phyloP scores from a whole-genome alignment of 1,284 basidiomycete genomes.

The Laetiporus sulphureus region DNA sequence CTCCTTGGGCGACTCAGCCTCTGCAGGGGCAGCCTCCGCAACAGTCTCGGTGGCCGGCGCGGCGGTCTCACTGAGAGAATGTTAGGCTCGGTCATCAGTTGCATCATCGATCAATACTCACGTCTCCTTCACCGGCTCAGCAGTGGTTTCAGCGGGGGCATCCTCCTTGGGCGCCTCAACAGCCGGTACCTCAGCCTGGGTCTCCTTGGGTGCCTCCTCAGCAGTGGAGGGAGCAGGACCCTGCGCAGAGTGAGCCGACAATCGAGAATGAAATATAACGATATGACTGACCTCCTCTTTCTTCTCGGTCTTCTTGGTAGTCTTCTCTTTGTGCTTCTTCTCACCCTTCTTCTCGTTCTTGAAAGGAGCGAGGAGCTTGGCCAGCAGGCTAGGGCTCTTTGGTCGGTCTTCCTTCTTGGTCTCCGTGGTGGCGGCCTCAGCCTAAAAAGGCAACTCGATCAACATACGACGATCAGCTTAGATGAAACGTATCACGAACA shows the following conservation, averaged over 20 bases:
- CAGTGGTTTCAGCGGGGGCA: constrained; percentile 29
- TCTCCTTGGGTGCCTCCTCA: constrained; percentile 36
- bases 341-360: constrained; percentile 36
- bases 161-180: constrained; percentile 25
- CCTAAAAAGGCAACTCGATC: constrained; percentile 11
- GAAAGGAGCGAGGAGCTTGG: constrained; percentile 71
- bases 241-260: constrained; percentile 13
- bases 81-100: constrained; percentile 36
- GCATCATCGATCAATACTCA: constrained; percentile 48
- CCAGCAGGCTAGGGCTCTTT: constrained; percentile 68
- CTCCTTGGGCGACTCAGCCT: constrained; percentile 49
- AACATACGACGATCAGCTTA: constrained; percentile 4
- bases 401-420: constrained; percentile 67
- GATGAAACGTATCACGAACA: constrained; percentile 32
- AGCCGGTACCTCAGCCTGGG: constrained; percentile 12
- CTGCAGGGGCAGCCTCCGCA: constrained; percentile 24
- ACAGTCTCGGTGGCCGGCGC: constrained; percentile 29
- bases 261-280: constrained; percentile 13
- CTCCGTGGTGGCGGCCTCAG: constrained; percentile 37
- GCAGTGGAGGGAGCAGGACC: constrained; percentile 30
- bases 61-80: constrained; percentile 28
- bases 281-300: constrained; percentile 52
- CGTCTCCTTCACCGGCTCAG: constrained; percentile 53
- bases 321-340: constrained; percentile 60
- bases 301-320: constrained; percentile 52